Evolutionary conservation across 768 basidiomycete species (phyloP), one percentile per base, ranked within the genome.

Genomic region (Omphalotus guepiniiformis): DNA sequence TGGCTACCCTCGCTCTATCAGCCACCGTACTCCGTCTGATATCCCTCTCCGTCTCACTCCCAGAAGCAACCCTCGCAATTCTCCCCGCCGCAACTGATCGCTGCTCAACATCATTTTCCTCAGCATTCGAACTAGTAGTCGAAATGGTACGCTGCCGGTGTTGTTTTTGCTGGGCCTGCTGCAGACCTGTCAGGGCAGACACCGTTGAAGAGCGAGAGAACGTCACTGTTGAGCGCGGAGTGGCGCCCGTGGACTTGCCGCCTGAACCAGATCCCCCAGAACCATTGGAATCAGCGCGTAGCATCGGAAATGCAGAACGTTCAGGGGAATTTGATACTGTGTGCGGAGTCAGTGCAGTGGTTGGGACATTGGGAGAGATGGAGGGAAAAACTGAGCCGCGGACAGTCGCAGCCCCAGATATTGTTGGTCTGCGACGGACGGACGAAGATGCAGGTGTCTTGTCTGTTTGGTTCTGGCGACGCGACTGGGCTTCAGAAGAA

Each of bases 191-290:
- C 27, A 83, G 61, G 34, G 80, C 68, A 23, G 73, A 73, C 8
- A 82, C 69, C 2, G 79, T 73, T 21, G 76, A 69, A 0, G 85
- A 80, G 1, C 80, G 76, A 4, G 85, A 86, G 59, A 88, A 85
- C 3, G 82, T 82, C 4, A 81, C 77, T 44, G 70, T 72, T 5
- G 46, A 47, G 4, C 46, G 36, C 6, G 46, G 36, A 3, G 37
- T 39, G 21, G 26, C 19, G n/a, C 22, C 44, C 8, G 44, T 36
- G 21, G 44, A 37, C 38, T 46, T 46, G 5, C 44, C 44, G 19
- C n/a, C n/a, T n/a, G 44, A 36, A 29, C 46, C 46, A 12, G 37
- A 39, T 9, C 45, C 45, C 15, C 30, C 30, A 32, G 9, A 9
- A 38, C 71, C 66, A 15, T 63, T 68, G 0, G 82, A 83, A 16